Conservation (phyloP, 148 eudicot genomes). For the Limonium bicolor region DNA sequence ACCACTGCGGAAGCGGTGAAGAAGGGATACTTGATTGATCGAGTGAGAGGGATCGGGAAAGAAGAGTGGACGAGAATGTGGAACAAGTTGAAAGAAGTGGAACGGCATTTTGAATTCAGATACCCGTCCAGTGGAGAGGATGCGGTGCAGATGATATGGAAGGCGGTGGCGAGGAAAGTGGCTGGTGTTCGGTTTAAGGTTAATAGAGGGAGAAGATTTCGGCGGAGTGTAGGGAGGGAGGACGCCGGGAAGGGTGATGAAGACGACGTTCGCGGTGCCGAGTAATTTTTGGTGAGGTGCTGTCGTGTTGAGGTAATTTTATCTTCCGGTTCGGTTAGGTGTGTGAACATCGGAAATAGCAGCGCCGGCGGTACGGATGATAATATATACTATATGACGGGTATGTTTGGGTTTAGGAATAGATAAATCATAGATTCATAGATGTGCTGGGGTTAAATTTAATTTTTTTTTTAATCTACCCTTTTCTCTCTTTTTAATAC, state of each 20-base stretch:
- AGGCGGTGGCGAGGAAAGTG: constrained; percentile 53
- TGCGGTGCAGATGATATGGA: constrained; percentile 92
- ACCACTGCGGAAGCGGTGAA: constrained; percentile 64
- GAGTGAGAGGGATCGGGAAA: constrained; percentile 44
- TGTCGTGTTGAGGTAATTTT: neutral
- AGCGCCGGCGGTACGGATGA: neutral
- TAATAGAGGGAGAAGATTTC: constrained; percentile 34
- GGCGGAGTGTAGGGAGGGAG: constrained; percentile 12
- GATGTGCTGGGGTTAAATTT: neutral
- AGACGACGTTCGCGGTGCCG: constrained; percentile 15
- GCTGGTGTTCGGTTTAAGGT: constrained; percentile 40
- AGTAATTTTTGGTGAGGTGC: constrained; percentile 19
- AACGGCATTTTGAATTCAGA: constrained; percentile 48
- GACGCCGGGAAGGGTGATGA: constrained; percentile 2
- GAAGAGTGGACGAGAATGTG: constrained; percentile 92
- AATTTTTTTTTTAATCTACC: neutral
- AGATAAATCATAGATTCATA: too few species aligned
- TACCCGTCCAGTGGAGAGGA: constrained; percentile 68
- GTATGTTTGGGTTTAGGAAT: too few species aligned
- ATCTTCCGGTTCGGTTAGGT: neutral
- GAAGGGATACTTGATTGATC: constrained; percentile 49
- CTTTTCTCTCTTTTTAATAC: neutral
- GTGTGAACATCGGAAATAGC: neutral
- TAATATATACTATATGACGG: too few species aligned
- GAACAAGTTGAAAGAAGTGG: constrained; percentile 56